These are phyloP conservation scores for Carex pumila DNA, from an alignment of 176 grass and related monocot species.

Conservation along the genomic window DNA sequence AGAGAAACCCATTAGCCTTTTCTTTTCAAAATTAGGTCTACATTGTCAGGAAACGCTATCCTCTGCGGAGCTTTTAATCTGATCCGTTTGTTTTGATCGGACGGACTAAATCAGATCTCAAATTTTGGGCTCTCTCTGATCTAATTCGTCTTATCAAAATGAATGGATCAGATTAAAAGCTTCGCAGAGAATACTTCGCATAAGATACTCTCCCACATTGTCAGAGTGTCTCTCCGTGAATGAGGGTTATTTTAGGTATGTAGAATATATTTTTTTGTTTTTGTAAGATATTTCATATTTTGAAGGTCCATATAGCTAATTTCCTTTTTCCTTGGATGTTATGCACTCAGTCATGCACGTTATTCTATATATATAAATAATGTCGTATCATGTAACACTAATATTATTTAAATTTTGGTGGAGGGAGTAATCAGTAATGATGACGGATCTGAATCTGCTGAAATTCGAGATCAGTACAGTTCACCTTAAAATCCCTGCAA, in stretches of 20 bases:
- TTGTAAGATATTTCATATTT: background rate
- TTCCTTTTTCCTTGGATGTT: background rate
- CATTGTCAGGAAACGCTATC: no score
- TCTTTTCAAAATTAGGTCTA: background rate
- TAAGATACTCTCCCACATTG: no score
- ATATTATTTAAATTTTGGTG: slow-evolving; percentile 22
- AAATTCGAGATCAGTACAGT: no score
- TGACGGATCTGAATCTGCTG: no score
- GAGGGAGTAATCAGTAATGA: slow-evolving; percentile 64
- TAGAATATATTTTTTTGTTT: background rate
- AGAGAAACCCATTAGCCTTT: background rate
- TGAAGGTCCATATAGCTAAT: background rate
- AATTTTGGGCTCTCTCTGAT: no score
- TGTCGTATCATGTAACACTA: background rate
- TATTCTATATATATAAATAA: background rate
- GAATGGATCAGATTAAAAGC: no score
- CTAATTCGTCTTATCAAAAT: no score
- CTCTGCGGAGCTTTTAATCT: no score
- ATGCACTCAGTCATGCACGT: slow-evolving; percentile 13
- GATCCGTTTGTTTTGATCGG: no score
- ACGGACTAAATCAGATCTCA: no score
- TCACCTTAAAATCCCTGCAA: no score
- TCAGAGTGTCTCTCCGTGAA: background rate
- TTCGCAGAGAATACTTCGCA: no score
- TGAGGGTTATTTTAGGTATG: background rate